Percentiles rank a stretch among this genome's conserved stretches.
Conservation (phyloP, 2,329 filamentous ascomycete species). For the Aureobasidium musti region DNA sequence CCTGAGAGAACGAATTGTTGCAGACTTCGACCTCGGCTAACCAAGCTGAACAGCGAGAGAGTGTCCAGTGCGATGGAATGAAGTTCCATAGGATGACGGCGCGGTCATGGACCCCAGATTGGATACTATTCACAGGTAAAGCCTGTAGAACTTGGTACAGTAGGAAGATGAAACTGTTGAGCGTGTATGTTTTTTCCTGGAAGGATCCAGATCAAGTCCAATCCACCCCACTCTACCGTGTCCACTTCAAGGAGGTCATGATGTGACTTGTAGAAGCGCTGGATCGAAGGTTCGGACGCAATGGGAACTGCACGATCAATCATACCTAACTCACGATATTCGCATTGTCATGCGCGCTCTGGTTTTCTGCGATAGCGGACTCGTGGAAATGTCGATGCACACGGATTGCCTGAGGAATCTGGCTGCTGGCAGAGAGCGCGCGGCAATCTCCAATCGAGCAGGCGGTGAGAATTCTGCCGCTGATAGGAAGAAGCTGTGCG, state of each 20-base stretch:
- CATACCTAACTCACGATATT: background rate
- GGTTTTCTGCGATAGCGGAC: background rate
- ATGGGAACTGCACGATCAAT: background rate
- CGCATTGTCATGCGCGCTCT: background rate
- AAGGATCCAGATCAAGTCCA: background rate
- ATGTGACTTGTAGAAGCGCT: background rate
- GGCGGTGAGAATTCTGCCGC: background rate
- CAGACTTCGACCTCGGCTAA: too few species aligned
- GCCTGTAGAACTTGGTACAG: background rate
- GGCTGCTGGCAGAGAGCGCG: background rate
- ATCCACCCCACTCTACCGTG: background rate
- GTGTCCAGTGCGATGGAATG: background rate
- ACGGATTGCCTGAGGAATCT: background rate
- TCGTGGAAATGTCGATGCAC: background rate
- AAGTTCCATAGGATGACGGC: background rate
- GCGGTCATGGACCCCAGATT: background rate
- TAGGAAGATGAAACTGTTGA: constrained; percentile 6
- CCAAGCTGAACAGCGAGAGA: background rate
- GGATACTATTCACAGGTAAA: background rate
- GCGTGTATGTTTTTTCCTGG: background rate
- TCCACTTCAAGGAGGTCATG: background rate
- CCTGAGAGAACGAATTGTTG: background rate
- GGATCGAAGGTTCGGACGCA: background rate
- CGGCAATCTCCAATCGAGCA: background rate
- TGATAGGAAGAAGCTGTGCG: background rate